Base-by-base conservation (phyloP, 1,284 basidiomycete species). In the Clitocybe nebularis region DNA sequence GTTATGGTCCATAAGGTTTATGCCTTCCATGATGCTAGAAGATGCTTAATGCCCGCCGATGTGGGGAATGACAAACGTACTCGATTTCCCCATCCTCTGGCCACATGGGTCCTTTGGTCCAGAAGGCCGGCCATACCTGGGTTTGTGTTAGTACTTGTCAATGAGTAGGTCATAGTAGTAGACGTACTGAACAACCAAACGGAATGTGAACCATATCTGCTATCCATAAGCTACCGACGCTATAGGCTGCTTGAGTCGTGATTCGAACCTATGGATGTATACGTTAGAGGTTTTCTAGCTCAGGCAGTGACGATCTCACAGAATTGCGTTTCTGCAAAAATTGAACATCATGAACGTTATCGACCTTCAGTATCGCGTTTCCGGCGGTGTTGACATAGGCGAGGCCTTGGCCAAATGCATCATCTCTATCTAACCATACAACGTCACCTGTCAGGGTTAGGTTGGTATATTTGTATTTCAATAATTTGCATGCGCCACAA, bases 151-250 rank as follows among this genome's bases (percentile, higher is more conserved):
- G 11, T 3, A 26, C 10, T 13, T n/a, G 8, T 22, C 9, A 5
- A 25, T 9, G n/a, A 21, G 14, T 22, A 9, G 21, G 9, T 17
- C 10, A 5, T 16, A 35, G 7, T 17, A 17, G 5, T 30, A 16
- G 17, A 50, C 61, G 34, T 34, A 74, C 74, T 3, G 70, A 73
- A 47, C 75, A 77, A 2, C 75, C 75, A 41, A 65, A 81, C 0
- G 82, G 82, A 39, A 84, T 55, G 58, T 84, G 80, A 4, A 72
- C 54, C 2, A 74, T 64, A 54, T 86, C 83, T 28, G 81, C 66
- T 7, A 84, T 66, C 70, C 75, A 77, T 13, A 85, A 60, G 24
- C 71, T 75, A 4, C 81, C 81, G 8, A 78, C 49, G 11, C 58
- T 60, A 47, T 78, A 81, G 6, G 62, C 56, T 19, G 70, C 69